These are phyloP conservation scores for Rhodamnia argentea DNA, from an alignment of 345 rosid species.

Conservation along the genomic window DNA sequence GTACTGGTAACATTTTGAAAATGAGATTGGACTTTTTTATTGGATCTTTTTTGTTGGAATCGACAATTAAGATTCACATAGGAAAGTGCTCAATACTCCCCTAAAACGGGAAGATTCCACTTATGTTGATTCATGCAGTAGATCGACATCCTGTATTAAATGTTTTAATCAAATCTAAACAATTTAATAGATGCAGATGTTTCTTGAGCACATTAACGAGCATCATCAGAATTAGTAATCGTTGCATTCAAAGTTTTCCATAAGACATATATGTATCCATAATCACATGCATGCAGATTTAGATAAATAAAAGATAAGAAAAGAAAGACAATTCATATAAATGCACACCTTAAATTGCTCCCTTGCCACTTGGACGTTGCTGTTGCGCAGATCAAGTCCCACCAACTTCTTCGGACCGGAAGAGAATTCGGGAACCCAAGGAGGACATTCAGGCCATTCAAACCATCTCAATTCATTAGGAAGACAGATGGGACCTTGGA, in stretches of 20 bases:
- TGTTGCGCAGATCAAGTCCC: neutral
- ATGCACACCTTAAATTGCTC: neutral
- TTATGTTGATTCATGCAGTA: neutral
- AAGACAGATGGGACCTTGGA: neutral
- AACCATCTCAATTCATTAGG: neutral
- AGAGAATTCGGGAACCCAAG: neutral
- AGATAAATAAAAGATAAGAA: neutral
- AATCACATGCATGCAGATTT: neutral
- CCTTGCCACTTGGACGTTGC: neutral
- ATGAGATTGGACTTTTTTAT: neutral
- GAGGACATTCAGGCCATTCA: neutral
- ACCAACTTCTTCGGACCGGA: neutral
- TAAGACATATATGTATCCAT: neutral
- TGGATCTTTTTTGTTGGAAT: accelerated
- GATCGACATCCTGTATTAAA: neutral
- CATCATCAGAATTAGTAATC: neutral
- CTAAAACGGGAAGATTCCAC: neutral
- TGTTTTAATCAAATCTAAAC: neutral
- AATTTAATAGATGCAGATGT: neutral
- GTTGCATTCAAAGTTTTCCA: neutral
- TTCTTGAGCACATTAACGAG: neutral
- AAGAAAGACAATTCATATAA: neutral
- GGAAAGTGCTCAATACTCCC: neutral
- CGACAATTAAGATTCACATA: neutral
- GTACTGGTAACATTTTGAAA: neutral